phyloP scores from a whole-genome alignment of 192 early-diverging fungal genomes.

The Lobosporangium transversale region DNA sequence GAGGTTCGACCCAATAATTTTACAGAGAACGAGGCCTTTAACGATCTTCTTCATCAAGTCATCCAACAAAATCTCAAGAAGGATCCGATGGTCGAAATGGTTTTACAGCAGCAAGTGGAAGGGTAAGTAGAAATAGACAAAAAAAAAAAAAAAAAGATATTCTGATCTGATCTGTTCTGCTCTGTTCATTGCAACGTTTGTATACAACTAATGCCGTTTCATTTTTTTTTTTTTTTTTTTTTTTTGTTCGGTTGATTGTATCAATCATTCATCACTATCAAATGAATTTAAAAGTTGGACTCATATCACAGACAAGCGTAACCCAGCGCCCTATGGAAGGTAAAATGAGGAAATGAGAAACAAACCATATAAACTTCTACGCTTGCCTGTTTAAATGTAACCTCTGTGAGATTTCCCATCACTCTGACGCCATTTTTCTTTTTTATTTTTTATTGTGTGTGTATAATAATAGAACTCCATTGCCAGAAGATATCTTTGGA shows the following conservation, averaged over 20 bases:
- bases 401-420: not conserved
- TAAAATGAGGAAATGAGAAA: not conserved
- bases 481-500: constrained; percentile 72
- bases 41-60: constrained; percentile 13
- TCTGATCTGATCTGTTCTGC: too few species aligned
- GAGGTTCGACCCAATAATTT: constrained; percentile 28
- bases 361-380: not conserved
- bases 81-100: constrained; percentile 29
- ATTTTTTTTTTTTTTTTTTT: constrained; percentile 2
- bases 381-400: not conserved
- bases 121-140: constrained; percentile 14
- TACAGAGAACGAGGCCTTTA: constrained; percentile 44
- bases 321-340: constrained; percentile 48
- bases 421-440: not conserved
- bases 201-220: not conserved
- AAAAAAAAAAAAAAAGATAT: not conserved
- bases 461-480: constrained; percentile 66
- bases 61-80: constrained; percentile 24
- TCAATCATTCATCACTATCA: too few species aligned
- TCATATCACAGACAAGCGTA: constrained; percentile 39
- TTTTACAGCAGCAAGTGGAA: constrained; percentile 42
- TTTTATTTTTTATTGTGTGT: too few species aligned
- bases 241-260: not conserved
- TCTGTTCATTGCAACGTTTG: too few species aligned
- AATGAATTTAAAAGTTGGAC: too few species aligned